Evolutionary conservation across 163 green algal genomes (phyloP).

Genomic region (Coccomyxa subellipsoidea): DNA sequence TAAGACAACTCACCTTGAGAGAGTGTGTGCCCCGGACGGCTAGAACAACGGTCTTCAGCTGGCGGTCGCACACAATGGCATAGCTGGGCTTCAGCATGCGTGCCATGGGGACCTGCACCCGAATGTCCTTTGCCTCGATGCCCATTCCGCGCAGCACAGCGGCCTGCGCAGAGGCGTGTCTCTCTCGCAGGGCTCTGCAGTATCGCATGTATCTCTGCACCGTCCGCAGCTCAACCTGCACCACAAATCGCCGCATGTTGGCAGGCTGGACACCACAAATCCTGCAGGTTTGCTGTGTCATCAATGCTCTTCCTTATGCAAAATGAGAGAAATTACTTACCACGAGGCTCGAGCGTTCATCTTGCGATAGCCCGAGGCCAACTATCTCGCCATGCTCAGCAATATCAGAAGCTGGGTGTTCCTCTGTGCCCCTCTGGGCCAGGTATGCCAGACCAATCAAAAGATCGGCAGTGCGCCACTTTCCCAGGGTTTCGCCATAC

Average conservation of each 20-base stretch:
- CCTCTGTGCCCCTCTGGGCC: slow-evolving; percentile 39
- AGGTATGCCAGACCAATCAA: slow-evolving; percentile 82
- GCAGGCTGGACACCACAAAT: neutral
- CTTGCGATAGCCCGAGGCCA: slow-evolving; percentile 3
- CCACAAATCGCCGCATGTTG: too few relatives aligned
- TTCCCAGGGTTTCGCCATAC: slow-evolving; percentile 67
- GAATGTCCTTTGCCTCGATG: slow-evolving; percentile 41
- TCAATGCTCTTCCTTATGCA: neutral
- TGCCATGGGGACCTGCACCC: slow-evolving; percentile 57
- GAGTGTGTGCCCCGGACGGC: slow-evolving; percentile 78
- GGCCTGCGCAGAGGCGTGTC: slow-evolving; percentile 41
- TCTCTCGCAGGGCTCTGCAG: slow-evolving; percentile 69
- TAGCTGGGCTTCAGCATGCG: slow-evolving; percentile 80
- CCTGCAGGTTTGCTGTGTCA: neutral
- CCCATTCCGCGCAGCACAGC: slow-evolving; percentile 46
- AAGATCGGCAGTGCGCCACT: slow-evolving; percentile 77
- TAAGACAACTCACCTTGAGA: slow-evolving; percentile 61
- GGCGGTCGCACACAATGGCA: slow-evolving; percentile 62
- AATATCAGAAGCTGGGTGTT: slow-evolving; percentile 67
- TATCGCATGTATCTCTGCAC: slow-evolving; percentile 69
- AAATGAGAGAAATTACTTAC: neutral
- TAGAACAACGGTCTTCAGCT: slow-evolving; percentile 60
- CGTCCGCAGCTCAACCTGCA: slow-evolving; percentile 42
- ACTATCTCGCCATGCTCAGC: slow-evolving; percentile 26
- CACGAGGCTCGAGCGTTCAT: slow-evolving; percentile 12